Percentiles rank a stretch among this genome's conserved stretches.
Conservation (phyloP, 1,284 basidiomycete genomes). For the Naganishia albida region DNA sequence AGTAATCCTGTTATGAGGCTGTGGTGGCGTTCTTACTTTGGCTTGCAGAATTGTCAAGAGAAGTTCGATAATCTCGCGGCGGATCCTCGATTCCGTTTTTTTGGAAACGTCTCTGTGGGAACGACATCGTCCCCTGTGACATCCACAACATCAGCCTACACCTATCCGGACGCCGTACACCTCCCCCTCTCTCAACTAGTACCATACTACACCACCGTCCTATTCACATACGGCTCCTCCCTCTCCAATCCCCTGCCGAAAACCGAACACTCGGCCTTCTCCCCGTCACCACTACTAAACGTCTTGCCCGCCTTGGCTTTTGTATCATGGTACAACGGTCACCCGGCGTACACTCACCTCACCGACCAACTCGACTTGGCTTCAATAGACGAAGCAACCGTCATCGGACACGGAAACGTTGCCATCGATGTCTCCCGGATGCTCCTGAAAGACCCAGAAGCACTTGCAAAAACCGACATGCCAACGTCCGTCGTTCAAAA, state of each 20-base stretch:
- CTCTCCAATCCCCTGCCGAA: conserved; percentile 47
- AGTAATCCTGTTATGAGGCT: conserved; percentile 38
- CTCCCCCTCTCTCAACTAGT: conserved; percentile 51
- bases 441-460: conserved; percentile 67
- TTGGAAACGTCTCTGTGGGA: conserved; percentile 84
- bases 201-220: conserved; percentile 56
- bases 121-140: conserved; percentile 30
- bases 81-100: conserved; percentile 80
- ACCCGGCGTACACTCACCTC: conserved; percentile 64
- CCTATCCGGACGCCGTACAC: conserved; percentile 54
- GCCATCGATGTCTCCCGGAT: conserved; percentile 91
- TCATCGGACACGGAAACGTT: conserved; percentile 96
- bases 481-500: conserved; percentile 73
- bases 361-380: conserved; percentile 56
- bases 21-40: neutral
- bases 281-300: conserved; percentile 60
- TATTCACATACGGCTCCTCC: conserved; percentile 57
- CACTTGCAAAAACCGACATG: conserved; percentile 74
- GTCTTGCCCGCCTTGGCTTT: conserved; percentile 79
- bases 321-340: conserved; percentile 97
- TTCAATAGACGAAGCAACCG: conserved; percentile 67
- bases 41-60: conserved; percentile 83
- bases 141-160: conserved; percentile 43
- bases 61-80: conserved; percentile 78
- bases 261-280: conserved; percentile 55